phyloP scores from a whole-genome alignment of 441 rosid species.

The Omphalea diandra region DNA sequence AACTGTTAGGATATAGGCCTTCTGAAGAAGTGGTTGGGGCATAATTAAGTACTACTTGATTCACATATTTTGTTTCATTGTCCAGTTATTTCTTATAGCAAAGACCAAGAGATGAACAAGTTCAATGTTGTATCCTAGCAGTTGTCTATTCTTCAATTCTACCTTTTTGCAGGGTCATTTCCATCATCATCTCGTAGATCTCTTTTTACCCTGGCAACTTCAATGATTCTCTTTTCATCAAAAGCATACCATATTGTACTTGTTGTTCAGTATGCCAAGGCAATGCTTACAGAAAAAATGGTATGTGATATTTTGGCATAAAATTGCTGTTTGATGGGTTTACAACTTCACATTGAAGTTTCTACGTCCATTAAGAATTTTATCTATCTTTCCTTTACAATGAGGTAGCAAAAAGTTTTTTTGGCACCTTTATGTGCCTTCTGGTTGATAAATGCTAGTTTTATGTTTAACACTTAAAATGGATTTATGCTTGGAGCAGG shows the following conservation, averaged over 20 bases:
- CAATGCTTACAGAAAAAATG: constrained; percentile 53
- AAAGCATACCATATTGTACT: constrained; percentile 62
- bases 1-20: not conserved
- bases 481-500: constrained; percentile 47
- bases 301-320: constrained; percentile 39
- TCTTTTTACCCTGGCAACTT: constrained; percentile 72
- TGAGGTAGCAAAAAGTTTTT: not conserved
- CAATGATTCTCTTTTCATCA: constrained; percentile 90
- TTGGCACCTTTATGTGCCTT: not conserved
- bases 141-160: constrained; percentile 16
- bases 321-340: constrained; percentile 10
- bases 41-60: not conserved
- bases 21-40: not conserved
- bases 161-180: constrained; percentile 62
- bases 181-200: constrained; percentile 79
- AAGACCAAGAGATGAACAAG: not conserved
- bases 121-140: not conserved
- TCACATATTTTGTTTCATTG: not conserved
- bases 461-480: constrained; percentile 17
- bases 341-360: constrained; percentile 11
- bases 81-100: not conserved
- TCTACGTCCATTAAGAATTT: constrained; percentile 5
- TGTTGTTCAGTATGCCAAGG: constrained; percentile 53
- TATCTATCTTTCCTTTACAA: not conserved
- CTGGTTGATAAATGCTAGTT: not conserved